These are phyloP conservation scores for Handroanthus guayacan DNA, from an alignment of 257 asterid species.

Conservation along the genomic window DNA sequence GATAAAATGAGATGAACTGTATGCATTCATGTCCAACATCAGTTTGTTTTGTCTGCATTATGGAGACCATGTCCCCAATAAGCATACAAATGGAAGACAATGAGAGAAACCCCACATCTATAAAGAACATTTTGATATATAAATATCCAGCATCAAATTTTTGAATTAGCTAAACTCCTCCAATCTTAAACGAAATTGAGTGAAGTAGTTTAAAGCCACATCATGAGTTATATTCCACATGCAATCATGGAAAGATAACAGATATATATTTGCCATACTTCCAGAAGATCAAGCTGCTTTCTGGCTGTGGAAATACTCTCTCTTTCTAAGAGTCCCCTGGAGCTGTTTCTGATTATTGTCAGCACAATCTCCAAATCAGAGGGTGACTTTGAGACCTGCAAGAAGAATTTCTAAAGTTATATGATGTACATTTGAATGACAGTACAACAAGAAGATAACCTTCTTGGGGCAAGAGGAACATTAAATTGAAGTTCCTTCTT, in stretches of 20 bases:
- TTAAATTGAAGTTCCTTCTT: no score
- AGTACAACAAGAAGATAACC: neutral
- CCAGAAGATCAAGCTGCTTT: constrained; percentile 88
- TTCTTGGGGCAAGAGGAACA: neutral
- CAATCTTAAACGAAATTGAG: constrained; percentile 27
- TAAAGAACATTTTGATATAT: neutral
- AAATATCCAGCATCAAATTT: constrained; percentile 15
- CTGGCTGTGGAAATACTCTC: constrained; percentile 69
- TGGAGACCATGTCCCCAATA: neutral
- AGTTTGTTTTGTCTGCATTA: constrained; percentile 21
- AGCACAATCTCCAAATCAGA: constrained; percentile 91
- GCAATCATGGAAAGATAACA: constrained; percentile 27
- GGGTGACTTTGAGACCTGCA: constrained; percentile 88
- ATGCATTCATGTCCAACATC: constrained; percentile 15
- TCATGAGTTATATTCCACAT: constrained; percentile 18
- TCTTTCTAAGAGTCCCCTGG: constrained; percentile 75
- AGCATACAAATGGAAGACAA: neutral
- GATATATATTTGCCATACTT: constrained; percentile 58
- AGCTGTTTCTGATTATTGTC: constrained; percentile 79
- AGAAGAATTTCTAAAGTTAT: constrained; percentile 16
- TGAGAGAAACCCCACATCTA: constrained; percentile 12
- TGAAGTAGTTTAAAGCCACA: constrained; percentile 24
- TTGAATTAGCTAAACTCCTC: constrained; percentile 29
- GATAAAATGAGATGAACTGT: constrained; percentile 16
- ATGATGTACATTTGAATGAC: neutral